phyloP scores from a whole-genome alignment of 1,284 basidiomycete genomes.

The Ceratobasidium papillatum region DNA sequence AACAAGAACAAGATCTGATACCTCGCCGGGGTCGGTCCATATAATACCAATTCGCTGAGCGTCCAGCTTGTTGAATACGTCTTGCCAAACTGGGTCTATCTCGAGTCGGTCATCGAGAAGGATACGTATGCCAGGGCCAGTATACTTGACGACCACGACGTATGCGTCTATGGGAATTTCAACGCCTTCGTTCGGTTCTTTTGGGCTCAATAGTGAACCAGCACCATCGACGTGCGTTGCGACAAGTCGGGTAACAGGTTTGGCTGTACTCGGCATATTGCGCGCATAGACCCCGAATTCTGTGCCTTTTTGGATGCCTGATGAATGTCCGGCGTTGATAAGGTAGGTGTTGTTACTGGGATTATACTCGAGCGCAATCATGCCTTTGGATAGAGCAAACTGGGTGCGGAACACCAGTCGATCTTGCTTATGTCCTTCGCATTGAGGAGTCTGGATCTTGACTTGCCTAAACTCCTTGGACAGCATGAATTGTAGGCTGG shows the following conservation, averaged over 20 bases:
- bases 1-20: conserved; percentile 16
- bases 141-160: conserved; percentile 9
- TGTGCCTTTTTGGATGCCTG: conserved; percentile 4
- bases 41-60: neutral
- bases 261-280: neutral
- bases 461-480: neutral
- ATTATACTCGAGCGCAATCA: neutral
- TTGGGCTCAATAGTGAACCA: neutral
- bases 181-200: neutral
- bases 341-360: neutral
- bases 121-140: neutral
- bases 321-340: conserved; percentile 14
- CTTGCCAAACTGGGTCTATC: neutral
- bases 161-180: conserved; percentile 16
- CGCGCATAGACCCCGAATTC: conserved; percentile 7
- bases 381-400: conserved; percentile 25
- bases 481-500: no score
- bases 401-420: conserved; percentile 15
- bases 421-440: conserved; percentile 33
- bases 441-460: conserved; percentile 13
- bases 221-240: neutral
- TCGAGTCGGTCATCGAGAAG: neutral
- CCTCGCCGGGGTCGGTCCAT: conserved; percentile 2
- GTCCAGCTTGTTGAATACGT: neutral
- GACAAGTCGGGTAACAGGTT: neutral